These are phyloP conservation scores for Zopfia rhizophila DNA, from an alignment of 2,329 filamentous ascomycete genomes.

Conservation along the genomic window DNA sequence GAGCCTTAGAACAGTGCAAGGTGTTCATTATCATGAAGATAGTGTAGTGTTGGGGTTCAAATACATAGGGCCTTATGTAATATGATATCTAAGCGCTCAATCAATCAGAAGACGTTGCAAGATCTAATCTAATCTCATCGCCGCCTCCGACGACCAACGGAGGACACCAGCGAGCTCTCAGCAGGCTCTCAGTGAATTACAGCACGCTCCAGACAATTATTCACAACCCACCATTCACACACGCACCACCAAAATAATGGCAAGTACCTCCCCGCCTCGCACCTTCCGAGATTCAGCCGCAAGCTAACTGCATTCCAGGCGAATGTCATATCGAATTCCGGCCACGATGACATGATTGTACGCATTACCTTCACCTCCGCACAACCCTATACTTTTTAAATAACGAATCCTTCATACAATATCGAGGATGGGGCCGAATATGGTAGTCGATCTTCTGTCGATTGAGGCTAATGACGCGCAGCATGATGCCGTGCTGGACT, in stretches of 20 bases:
- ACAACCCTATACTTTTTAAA: neutral
- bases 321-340: conserved; percentile 84
- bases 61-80: too few relatives aligned
- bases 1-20: too few relatives aligned
- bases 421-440: conserved; percentile 13
- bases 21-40: too few relatives aligned
- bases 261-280: conserved; percentile 24
- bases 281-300: conserved; percentile 38
- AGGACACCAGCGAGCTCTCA: conserved; percentile 44
- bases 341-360: conserved; percentile 99
- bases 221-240: conserved; percentile 4
- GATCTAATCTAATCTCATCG: conserved; percentile 41
- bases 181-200: too few relatives aligned
- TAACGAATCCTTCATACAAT: conserved; percentile 1
- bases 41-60: too few relatives aligned
- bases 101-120: too few relatives aligned
- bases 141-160: conserved; percentile 35
- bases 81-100: too few relatives aligned
- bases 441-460: conserved; percentile 38
- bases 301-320: conserved; percentile 60
- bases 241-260: conserved; percentile 34
- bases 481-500: conserved; percentile 99
- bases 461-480: conserved; percentile 56
- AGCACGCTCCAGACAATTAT: conserved; percentile 34
- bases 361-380: conserved; percentile 45